Percentiles rank a stretch among this genome's conserved stretches.
These are phyloP conservation scores for Pestalotiopsis sp. DNA, from an alignment of 2,329 filamentous ascomycete genomes.

Conservation along the genomic window DNA sequence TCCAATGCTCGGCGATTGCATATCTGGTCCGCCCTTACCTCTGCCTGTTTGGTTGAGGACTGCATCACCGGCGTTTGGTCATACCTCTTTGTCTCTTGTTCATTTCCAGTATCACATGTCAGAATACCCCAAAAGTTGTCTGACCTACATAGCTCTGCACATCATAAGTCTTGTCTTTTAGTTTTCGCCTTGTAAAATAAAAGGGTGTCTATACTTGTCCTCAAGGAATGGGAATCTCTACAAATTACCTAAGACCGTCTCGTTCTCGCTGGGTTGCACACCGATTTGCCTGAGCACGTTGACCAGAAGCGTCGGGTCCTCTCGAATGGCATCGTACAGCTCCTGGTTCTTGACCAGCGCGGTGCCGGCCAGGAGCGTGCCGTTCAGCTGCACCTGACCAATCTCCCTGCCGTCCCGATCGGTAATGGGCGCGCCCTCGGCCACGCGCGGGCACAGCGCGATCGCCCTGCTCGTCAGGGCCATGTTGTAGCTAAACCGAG, in stretches of 20 bases:
- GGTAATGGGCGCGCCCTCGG: conserved; percentile 47
- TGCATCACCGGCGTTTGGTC: too few species aligned
- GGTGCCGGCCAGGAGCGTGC: conserved; percentile 66
- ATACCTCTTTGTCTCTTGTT: too few species aligned
- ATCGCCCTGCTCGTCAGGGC: conserved; percentile 58
- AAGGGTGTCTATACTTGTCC: background rate
- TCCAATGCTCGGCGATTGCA: too few species aligned
- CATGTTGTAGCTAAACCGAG: conserved; percentile 66
- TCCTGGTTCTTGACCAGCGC: conserved; percentile 61
- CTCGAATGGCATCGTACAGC: conserved; percentile 59
- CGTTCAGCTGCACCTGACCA: conserved; percentile 57
- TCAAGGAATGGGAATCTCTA: background rate
- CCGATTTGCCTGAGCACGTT: conserved; percentile 46
- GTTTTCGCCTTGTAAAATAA: background rate
- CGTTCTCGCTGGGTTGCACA: conserved; percentile 18
- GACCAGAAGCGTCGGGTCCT: conserved; percentile 40
- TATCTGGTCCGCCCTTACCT: too few species aligned
- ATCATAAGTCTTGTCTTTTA: too few species aligned
- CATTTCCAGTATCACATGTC: too few species aligned
- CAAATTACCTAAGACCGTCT: background rate
- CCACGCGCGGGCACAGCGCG: conserved; percentile 56
- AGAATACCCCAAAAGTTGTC: too few species aligned
- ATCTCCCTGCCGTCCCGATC: conserved; percentile 31
- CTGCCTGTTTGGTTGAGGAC: too few species aligned
- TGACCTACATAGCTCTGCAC: too few species aligned